Base-by-base conservation (phyloP, 176 grass and related monocot genomes). In the Saccharum spontaneum region DNA sequence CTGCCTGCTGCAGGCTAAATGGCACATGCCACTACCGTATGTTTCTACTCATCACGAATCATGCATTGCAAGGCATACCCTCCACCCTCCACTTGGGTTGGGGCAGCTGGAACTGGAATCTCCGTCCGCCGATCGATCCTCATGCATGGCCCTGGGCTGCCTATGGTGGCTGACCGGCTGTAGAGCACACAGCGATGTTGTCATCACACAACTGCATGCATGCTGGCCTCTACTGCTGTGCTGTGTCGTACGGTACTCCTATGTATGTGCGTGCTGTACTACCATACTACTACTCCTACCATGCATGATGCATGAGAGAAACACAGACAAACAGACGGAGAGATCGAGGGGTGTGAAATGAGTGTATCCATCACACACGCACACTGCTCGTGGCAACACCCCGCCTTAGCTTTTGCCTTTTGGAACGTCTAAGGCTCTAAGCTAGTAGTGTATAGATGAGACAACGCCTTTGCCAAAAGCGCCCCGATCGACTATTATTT, bases 41-140 rank as follows among this genome's bases (percentile, higher is more conserved):
- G 85, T 87, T 75, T 67, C 34, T 81, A 87, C 85, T 87, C 85
- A 87, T 87, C 14, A 43, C 57, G 69, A 75, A 81, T 81, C 78
- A 81, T 81, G 26, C 60, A 11, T 74, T 7, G 26, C 61, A 62
- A 28, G 14, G 24, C 10, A 64, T 64, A 30, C 10, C 23, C 8
- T 26, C n/a, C 20, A 24, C 1, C 84, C 16, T 39, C 66, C 26
- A 70, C 83, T 34, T 17, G 4, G 48, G 46, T 49, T 49, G 4
- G 15, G 48, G 52, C 10, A 44, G 16, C 12, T 18, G 13, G 49
- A 41, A 69, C 39, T 49, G 31, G 30, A 75, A 84, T 74, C 52
- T 20, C 50, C 16, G 48, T 16, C 48, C 1, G 4, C 14, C 14
- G 14, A 48, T 16, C 14, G 14, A 49, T 49, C 46, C 45, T 16